phyloP scores from a whole-genome alignment of 176 grass and related monocot genomes.

The Carex cristatella region DNA sequence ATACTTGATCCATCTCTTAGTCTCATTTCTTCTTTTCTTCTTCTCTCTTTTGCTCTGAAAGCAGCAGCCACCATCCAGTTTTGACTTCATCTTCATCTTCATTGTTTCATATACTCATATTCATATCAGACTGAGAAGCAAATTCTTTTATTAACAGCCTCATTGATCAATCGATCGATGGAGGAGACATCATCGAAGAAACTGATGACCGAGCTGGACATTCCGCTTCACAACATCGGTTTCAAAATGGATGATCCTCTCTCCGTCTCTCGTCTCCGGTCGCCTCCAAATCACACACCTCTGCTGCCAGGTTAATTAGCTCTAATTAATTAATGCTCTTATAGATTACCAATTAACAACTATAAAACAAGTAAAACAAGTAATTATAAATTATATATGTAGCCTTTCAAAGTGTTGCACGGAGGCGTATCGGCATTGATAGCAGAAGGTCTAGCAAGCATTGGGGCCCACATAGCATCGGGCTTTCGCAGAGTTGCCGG shows the following conservation, averaged over 20 bases:
- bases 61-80: not conserved
- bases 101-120: too few relatives aligned
- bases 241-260: constrained; percentile 58
- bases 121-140: too few relatives aligned
- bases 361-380: too few relatives aligned
- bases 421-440: constrained; percentile 73
- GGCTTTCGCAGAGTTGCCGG: constrained; percentile 67
- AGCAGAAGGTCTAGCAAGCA: constrained; percentile 74
- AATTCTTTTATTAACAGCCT: too few relatives aligned
- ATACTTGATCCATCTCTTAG: not conserved
- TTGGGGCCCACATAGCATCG: constrained; percentile 87
- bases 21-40: not conserved
- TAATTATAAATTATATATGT: too few relatives aligned
- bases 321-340: too few relatives aligned
- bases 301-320: constrained; percentile 59
- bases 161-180: too few relatives aligned
- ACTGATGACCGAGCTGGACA: constrained; percentile 37
- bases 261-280: constrained; percentile 44
- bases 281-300: constrained; percentile 42
- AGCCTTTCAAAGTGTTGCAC: constrained; percentile 84
- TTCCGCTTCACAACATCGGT: constrained; percentile 46
- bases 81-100: not conserved
- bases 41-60: not conserved
- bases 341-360: too few relatives aligned
- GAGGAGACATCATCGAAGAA: not conserved